Conservation (phyloP, 768 basidiomycete species). For the Lyophyllum shimeji region DNA sequence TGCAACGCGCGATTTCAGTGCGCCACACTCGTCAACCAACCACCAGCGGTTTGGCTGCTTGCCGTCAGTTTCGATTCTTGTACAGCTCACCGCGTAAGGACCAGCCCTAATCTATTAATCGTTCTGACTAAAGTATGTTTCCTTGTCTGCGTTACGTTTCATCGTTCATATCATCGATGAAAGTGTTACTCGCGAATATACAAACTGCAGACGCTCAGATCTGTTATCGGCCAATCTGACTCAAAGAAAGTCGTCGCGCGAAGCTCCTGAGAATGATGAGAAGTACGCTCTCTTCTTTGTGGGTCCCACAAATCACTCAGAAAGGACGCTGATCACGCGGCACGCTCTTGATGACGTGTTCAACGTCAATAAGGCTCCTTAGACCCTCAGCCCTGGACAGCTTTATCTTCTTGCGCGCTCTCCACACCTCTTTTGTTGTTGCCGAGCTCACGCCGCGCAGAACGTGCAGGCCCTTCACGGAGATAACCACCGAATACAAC, state of each 20-base stretch:
- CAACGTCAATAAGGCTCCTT: neutral
- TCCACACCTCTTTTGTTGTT: neutral
- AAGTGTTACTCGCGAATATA: neutral
- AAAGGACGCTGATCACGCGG: neutral
- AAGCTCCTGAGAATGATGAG: neutral
- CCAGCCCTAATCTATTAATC: too few species aligned
- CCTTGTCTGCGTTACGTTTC: too few species aligned
- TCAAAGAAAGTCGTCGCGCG: neutral
- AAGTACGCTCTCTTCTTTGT: neutral
- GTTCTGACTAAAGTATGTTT: too few species aligned
- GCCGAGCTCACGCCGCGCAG: neutral
- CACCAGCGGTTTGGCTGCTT: neutral
- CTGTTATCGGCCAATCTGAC: neutral
- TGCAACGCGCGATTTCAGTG: neutral
- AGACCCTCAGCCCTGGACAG: neutral
- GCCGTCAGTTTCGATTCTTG: neutral
- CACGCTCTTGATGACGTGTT: neutral
- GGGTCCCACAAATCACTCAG: neutral
- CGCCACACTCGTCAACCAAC: neutral
- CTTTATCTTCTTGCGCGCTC: neutral
- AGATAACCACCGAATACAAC: neutral
- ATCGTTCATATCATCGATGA: neutral
- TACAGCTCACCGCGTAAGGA: neutral
- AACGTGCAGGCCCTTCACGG: neutral
- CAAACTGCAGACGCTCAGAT: neutral